Evolutionary conservation across 169 alveolate species (phyloP).

Genomic region (Haemoproteus tartakovskyi): DNA sequence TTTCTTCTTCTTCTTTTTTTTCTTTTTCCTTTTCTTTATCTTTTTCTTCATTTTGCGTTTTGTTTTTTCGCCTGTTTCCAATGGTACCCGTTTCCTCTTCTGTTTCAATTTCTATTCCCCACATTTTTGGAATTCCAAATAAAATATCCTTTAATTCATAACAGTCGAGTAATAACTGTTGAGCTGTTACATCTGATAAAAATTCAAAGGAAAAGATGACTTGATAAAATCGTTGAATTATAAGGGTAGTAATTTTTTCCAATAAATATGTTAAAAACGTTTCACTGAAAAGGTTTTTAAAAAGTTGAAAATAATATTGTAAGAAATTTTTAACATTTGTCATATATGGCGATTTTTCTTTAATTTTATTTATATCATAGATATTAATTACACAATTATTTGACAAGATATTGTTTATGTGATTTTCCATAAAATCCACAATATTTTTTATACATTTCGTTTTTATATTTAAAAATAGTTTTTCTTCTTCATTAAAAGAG

Average conservation of each 20-base stretch:
- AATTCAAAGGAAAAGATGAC: conserved; percentile 66
- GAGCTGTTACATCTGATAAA: conserved; percentile 67
- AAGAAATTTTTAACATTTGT: conserved; percentile 10
- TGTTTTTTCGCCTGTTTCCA: too few species aligned
- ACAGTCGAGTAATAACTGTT: conserved; percentile 73
- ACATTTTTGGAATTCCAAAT: neutral
- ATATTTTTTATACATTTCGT: conserved; percentile 46
- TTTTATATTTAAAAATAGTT: conserved; percentile 37
- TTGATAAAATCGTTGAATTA: conserved; percentile 69
- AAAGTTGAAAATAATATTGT: conserved; percentile 10
- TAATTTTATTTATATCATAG: conserved; percentile 17
- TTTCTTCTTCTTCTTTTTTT: neutral
- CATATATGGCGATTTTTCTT: conserved; percentile 13
- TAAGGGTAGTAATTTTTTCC: conserved; percentile 71
- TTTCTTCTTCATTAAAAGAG: conserved; percentile 40
- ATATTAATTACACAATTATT: conserved; percentile 6
- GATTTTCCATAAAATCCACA: conserved; percentile 12
- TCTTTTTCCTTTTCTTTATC: neutral
- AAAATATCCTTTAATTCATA: conserved; percentile 67
- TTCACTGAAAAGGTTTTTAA: conserved; percentile 42
- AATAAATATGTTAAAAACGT: conserved; percentile 69
- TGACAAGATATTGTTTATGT: conserved; percentile 21
- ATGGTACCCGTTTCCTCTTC: too few species aligned
- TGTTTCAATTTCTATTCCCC: too few species aligned
- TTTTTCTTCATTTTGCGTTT: neutral